Base-by-base conservation (phyloP, 176 grass and related monocot species). In the Thalia dealbata region DNA sequence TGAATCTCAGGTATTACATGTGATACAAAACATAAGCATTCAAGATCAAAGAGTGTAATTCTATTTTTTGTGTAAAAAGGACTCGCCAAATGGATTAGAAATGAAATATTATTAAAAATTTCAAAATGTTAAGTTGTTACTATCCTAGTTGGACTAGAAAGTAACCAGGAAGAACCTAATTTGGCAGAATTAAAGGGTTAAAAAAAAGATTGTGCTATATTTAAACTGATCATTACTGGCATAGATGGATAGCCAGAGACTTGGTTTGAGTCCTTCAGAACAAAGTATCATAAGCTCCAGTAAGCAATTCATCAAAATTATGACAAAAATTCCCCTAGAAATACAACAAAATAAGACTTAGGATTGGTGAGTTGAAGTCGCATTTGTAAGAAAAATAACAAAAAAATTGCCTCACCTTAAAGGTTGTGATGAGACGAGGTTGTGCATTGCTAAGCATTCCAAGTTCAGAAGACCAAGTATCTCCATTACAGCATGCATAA, bases 381-480 rank as follows among this genome's bases (percentile, higher is more conserved):
- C 21, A n/a, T 2, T 2, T 9, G 22, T 22, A 68, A 13, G 18
- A 43, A 10, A 68, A 10, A 44, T 10, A 68, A 43, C 19, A 45
- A 21, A 76, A 66, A n/a, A 76, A 74, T 38, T 38, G 55, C 38
- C 58, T 67, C 78, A 96, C 92, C 86, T 89, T 96, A 21, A 96
- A 73, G 50, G 82, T 87, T 60, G 92, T 96, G 73, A 96, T 85
- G 71, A 96, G 92, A 14, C 82, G 58, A 50, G 92, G 92, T 72
- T 92, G 86, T 64, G 81, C 80, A 71, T 86, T 73, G 77, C 92
- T 96, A 69, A 96, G 86, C 35, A 96, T 86, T 78, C 92, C 92
- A 24, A 96, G 74, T 84, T 96, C 89, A 73, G 92, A 96, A 1
- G 92, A 96, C 92, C 92, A 96, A 14, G 92, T 96, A 78, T 96